Evolutionary conservation across 768 basidiomycete species (phyloP), one percentile per base, ranked within the genome.

Genomic region (Tulasnella sp.): DNA sequence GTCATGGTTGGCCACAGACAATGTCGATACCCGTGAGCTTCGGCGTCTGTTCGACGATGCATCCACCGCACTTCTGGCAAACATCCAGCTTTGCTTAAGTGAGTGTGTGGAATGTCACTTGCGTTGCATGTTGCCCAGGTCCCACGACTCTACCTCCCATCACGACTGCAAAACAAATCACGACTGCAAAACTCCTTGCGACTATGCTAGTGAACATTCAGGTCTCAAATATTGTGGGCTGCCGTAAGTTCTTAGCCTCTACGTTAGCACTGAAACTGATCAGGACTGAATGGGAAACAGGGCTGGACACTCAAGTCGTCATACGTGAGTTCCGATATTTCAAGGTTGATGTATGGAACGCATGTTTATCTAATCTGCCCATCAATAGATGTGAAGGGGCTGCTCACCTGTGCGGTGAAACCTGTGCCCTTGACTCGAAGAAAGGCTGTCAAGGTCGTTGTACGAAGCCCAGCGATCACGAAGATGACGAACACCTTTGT

Each of bases 261-360:
- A 9, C 25, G 6, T 31, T 23, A 17, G 17, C 17, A 14, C 19
- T 3, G 37, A 7, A 25, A 17, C 34, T 55, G 19, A 19, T 41
- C 29, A 48, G 4, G 11, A 4, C 34, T 48, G 17, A 4, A 12
- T 48, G n/a, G 31, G 3, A 37, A 2, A 23, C 59, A 81, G 80
- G n/a, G 80, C 79, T 31, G 81, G 81, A 0, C 80, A 82, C 59
- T 65, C 72, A 17, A 78, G 77, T 12, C 69, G 67, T 8, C 80
- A 82, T 60, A 71, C 78, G 81, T 80, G 64, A 49, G 74, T 62
- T 12, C 25, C 50, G 27, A 45, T 17, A 6, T 2, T 12, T 17
- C n/a, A 4, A 31, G 12, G 11, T 9, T 17, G 8, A 14, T 17
- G 4, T 5, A 15, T n/a, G 3, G 11, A 8, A 15, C 19, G 15